Percentiles rank a stretch among this genome's conserved stretches.
Conservation (phyloP, 768 basidiomycete species). For the Austroboletus eburneus region DNA sequence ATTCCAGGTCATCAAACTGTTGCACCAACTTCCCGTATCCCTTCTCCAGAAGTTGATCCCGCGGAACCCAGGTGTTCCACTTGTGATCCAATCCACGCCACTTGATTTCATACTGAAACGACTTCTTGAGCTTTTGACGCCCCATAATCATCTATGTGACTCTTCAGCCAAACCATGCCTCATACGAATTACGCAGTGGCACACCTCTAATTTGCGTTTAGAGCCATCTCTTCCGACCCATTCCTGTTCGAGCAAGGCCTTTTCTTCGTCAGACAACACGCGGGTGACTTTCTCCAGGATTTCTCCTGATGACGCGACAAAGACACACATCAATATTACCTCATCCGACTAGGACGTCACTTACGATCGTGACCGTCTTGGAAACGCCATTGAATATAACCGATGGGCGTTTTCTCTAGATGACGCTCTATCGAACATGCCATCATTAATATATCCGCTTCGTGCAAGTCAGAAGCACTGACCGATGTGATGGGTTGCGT, state of each 20-base stretch:
- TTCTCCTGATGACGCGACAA: slow-evolving; percentile 53
- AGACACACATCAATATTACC: slow-evolving; percentile 5
- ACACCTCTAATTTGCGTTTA: slow-evolving; percentile 85
- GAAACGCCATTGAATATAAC: slow-evolving; percentile 99
- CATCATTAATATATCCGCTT: slow-evolving; percentile 19
- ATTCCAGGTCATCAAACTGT: slow-evolving; percentile 95
- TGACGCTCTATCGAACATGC: slow-evolving; percentile 61
- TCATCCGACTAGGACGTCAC: slow-evolving; percentile 28
- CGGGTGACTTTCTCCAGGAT: slow-evolving; percentile 89
- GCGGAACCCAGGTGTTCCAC: slow-evolving; percentile 88
- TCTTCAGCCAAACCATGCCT: slow-evolving; percentile 13
- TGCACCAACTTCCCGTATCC: slow-evolving; percentile 88
- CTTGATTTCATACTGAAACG: slow-evolving; percentile 89
- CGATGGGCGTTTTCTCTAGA: slow-evolving; percentile 93
- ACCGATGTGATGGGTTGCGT: slow-evolving; percentile 96
- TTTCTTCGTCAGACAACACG: slow-evolving; percentile 84
- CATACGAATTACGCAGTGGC: slow-evolving; percentile 19
- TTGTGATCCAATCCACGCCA: slow-evolving; percentile 81
- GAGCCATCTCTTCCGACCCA: slow-evolving; percentile 91
- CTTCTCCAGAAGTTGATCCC: slow-evolving; percentile 80
- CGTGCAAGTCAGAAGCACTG: slow-evolving; percentile 18
- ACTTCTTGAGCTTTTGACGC: slow-evolving; percentile 95
- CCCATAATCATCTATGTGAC: slow-evolving; percentile 72
- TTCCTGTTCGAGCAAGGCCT: slow-evolving; percentile 70
- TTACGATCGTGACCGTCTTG: slow-evolving; percentile 96